Base-by-base conservation (phyloP, 148 eudicot genomes). In the Beta vulgaris region DNA sequence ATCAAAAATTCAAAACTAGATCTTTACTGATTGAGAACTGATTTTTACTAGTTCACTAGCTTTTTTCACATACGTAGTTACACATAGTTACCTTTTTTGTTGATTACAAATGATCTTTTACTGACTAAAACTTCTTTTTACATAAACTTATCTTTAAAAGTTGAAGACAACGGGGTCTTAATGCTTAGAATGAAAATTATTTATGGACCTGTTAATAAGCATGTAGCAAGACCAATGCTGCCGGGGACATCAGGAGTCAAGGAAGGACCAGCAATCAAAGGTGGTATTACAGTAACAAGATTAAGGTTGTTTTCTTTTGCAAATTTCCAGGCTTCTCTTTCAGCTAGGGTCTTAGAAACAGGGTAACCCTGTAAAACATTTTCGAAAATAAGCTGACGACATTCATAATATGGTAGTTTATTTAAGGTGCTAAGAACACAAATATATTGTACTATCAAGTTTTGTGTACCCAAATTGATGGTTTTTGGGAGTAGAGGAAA, bases 401-500 rank as follows among this genome's bases (percentile, higher is more conserved):
- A 43, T 19, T 43, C 10, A 43, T 19, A 6, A 19, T 19, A 4
- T 51, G 57, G 57, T 51, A 21, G 57, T 51, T 19, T 6, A 51
- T n/a, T n/a, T n/a, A n/a, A n/a, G n/a, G n/a, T n/a, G n/a, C n/a
- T n/a, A n/a, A n/a, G n/a, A n/a, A n/a, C n/a, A n/a, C n/a, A n/a
- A n/a, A n/a, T n/a, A n/a, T n/a, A n/a, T n/a, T n/a, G n/a, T n/a
- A n/a, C n/a, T n/a, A n/a, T n/a, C n/a, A n/a, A n/a, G n/a, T n/a
- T n/a, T n/a, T n/a, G n/a, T n/a, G 26, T 79, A 89, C 93, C 93
- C 93, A 89, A 80, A 88, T 78, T 57, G 93, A 89, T 13, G 91
- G 93, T 77, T 87, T 87, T 9, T 76, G 74, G 34, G 85, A 76
- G 74, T 74, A 81, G 35, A 89, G 76, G 48, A 87, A 87, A 75